Base-by-base conservation (phyloP, 805 yeast species). In the Candida easanensis region DNA sequence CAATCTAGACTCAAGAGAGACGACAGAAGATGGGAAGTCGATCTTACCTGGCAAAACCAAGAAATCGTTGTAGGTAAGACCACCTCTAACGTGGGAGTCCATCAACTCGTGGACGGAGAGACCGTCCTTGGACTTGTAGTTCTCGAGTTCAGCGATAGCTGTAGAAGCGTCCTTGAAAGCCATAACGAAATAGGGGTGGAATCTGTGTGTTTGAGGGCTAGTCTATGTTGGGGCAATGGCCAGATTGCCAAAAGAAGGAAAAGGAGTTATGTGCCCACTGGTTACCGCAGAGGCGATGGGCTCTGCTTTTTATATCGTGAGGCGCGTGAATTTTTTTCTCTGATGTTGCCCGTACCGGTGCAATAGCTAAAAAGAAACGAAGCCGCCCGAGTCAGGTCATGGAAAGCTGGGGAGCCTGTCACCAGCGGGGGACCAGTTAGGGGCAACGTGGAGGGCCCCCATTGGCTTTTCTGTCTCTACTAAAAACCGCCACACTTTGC, bases 41-140 rank as follows among this genome's bases (percentile, higher is more conserved):
- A 91, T 87, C 73, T 88, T 88, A 52, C 98, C 97, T 54, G 99
- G 99, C 60, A 93, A 79, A 57, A 93, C 78, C 68, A 93, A 78
- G 68, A 93, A 88, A 72, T 93, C 99, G 64, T 93, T 93, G 76
- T 93, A 93, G 54, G 99, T 93, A 63, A 93, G 80, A 46, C 99
- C 99, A 67, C 99, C 99, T 71, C 93, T 84, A 57, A 72, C 66
- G 56, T 79, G 72, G 39, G 97, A 88, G 73, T 93, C 96, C 85
- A 93, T 87, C 68, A 93, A 79, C 54, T 85, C 77, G 46, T 79
- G 73, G 59, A 86, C 84, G 51, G 85, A 82, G 54, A 93, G 77
- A 52, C 99, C 99, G 66, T 93, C 99, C 63, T 77, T 81, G 57
- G 72, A 66, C 45, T 76, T 51, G 75, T 88, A 91, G 49, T 76